Conservation (phyloP, 306 rosid genomes). For the Malus sylvestris region DNA sequence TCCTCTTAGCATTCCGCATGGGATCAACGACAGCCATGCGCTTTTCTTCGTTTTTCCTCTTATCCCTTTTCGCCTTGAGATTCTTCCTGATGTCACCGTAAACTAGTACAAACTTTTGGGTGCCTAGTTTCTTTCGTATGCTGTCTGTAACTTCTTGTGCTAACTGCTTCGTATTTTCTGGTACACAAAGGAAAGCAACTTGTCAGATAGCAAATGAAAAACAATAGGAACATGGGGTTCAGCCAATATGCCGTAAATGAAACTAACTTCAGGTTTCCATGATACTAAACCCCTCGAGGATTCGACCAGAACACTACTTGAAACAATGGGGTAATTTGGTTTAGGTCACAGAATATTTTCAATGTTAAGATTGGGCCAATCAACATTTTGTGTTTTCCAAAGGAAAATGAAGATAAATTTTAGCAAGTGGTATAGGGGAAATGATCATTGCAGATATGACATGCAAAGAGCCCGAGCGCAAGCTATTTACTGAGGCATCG, state of each 20-base stretch:
- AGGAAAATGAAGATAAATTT: too few relatives aligned
- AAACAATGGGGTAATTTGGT: too few relatives aligned
- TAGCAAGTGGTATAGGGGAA: too few relatives aligned
- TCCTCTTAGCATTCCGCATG: conserved; percentile 68
- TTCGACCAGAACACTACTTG: neutral
- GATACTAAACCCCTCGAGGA: neutral
- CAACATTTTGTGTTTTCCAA: too few relatives aligned
- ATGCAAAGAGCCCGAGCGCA: neutral
- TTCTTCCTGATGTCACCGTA: conserved; percentile 56
- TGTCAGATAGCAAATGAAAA: neutral
- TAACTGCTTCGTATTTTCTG: conserved; percentile 57
- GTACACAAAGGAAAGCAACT: conserved; percentile 2
- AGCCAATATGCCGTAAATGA: neutral
- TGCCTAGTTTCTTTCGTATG: conserved; percentile 48
- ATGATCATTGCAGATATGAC: neutral
- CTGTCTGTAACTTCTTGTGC: conserved; percentile 46
- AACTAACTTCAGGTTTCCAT: neutral
- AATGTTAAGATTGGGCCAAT: too few relatives aligned
- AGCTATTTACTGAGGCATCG: neutral
- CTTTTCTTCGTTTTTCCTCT: conserved; percentile 76
- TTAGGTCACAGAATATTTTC: too few relatives aligned
- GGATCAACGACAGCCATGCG: conserved; percentile 82
- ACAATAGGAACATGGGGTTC: neutral
- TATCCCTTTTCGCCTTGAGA: conserved; percentile 56
- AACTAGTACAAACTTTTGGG: conserved; percentile 39